Conservation (phyloP, 257 asterid species). For the Solanum gandarillasii region DNA sequence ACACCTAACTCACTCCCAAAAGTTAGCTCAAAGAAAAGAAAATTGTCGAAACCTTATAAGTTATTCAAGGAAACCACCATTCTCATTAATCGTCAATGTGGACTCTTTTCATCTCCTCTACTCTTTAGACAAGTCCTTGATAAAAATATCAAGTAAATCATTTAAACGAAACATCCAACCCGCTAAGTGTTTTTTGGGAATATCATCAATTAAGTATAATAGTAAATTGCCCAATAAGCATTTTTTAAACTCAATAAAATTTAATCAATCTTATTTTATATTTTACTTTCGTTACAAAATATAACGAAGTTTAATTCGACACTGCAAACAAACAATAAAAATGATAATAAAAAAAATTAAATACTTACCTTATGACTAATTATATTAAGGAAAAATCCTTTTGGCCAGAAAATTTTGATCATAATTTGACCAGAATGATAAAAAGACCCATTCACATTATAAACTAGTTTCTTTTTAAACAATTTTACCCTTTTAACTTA, state of each 20-base stretch:
- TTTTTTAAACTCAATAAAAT: neutral
- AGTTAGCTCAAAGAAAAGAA: no score
- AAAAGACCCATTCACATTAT: no score
- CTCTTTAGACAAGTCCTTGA: neutral
- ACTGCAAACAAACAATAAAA: neutral
- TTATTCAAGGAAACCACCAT: no score
- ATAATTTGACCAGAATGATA: no score
- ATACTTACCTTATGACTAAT: neutral
- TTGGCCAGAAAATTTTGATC: no score
- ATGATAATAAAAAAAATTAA: neutral
- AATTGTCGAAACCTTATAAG: no score
- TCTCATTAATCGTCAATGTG: rapidly evolving
- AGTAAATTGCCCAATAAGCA: neutral
- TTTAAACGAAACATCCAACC: neutral
- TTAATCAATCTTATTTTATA: neutral
- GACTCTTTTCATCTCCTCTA: neutral
- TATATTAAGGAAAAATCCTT: neutral
- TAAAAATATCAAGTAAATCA: neutral
- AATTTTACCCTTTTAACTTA: no score
- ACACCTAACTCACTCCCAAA: no score
- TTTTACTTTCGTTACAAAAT: neutral
- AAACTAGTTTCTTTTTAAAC: no score
- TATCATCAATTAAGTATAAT: neutral
- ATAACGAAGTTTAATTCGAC: neutral
- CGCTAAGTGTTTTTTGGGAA: neutral